Evolutionary conservation across 352 stramenopile species (phyloP).

Genomic region (Globisporangium abappressorium): DNA sequence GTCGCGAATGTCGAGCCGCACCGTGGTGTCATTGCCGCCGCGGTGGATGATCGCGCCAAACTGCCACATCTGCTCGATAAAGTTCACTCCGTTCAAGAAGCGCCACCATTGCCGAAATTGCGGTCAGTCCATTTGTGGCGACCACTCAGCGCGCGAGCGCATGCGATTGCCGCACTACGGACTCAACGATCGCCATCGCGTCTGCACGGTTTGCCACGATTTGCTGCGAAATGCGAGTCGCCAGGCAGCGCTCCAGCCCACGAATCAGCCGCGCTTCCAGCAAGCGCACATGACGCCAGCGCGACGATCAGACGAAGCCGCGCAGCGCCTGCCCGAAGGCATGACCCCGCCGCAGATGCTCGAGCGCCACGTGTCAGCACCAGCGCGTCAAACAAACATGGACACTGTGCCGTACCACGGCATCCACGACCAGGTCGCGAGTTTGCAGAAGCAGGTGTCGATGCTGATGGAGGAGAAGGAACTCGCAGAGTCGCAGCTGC

Average conservation of each 20-base stretch:
- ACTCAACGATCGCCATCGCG: slow-evolving; percentile 71
- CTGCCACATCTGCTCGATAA: slow-evolving; percentile 83
- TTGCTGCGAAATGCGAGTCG: slow-evolving; percentile 54
- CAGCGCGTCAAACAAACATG: slow-evolving; percentile 37
- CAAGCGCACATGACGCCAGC: slow-evolving; percentile 10
- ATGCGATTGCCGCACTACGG: slow-evolving; percentile 83
- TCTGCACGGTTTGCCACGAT: slow-evolving; percentile 82
- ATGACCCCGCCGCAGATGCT: slow-evolving; percentile 31
- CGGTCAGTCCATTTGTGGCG: slow-evolving; percentile 79
- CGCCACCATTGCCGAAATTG: slow-evolving; percentile 88
- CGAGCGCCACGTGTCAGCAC: slow-evolving; percentile 75
- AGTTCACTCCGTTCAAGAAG: slow-evolving; percentile 80
- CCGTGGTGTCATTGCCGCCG: slow-evolving; percentile 64
- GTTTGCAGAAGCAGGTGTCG: slow-evolving; percentile 82
- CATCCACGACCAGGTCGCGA: slow-evolving; percentile 79
- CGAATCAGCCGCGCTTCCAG: slow-evolving; percentile 21
- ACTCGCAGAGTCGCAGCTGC: slow-evolving; percentile 70
- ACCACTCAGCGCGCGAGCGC: slow-evolving; percentile 80
- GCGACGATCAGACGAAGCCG: slow-evolving; percentile 58
- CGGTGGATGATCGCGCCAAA: slow-evolving; percentile 82
- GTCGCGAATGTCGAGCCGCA: slow-evolving; percentile 27
- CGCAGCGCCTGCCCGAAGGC: slow-evolving; percentile 11
- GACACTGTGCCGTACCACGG: slow-evolving; percentile 29
- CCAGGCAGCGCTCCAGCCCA: slow-evolving; percentile 25
- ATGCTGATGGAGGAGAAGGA: slow-evolving; percentile 86